A percentile compares a stretch with the other conserved stretches of the same genome.
Evolutionary conservation across 2,329 filamentous ascomycete genomes (phyloP).

Genomic region (Dothistroma septosporum): DNA sequence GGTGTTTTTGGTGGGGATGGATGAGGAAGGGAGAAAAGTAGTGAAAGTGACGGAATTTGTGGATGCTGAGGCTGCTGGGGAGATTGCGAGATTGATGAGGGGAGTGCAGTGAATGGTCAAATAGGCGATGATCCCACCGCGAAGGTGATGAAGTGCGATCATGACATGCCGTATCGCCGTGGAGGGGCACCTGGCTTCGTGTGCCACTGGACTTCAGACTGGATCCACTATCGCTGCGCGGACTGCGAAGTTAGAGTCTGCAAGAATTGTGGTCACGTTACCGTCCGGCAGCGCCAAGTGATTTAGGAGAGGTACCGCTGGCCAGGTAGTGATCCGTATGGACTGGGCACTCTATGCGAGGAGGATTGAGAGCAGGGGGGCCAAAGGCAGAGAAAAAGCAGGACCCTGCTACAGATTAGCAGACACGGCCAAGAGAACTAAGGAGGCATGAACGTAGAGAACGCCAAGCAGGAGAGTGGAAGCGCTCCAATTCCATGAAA

Average conservation of each 20-base stretch:
- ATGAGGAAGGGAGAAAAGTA: slow-evolving; percentile 25
- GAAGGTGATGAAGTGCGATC: neutral
- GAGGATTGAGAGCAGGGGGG: neutral
- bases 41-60: slow-evolving; percentile 32
- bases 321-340: neutral
- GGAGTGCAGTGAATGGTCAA: slow-evolving; percentile 6
- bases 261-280: neutral
- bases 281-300: neutral
- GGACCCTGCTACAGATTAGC: neutral
- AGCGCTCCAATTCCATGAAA: neutral
- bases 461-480: neutral
- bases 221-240: neutral
- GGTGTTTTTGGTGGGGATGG: slow-evolving; percentile 33
- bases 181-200: neutral
- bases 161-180: neutral
- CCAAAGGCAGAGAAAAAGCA: neutral
- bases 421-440: neutral
- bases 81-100: slow-evolving; percentile 4
- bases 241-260: neutral
- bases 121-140: neutral
- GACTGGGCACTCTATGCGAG: neutral
- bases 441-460: neutral
- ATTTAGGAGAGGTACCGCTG: neutral
- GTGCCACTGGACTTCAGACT: neutral
- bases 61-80: slow-evolving; percentile 26